Percentiles rank a stretch among this genome's conserved stretches.
These are phyloP conservation scores for Acidiella bohemica DNA, from an alignment of 495 filamentous ascomycete species.

Conservation along the genomic window DNA sequence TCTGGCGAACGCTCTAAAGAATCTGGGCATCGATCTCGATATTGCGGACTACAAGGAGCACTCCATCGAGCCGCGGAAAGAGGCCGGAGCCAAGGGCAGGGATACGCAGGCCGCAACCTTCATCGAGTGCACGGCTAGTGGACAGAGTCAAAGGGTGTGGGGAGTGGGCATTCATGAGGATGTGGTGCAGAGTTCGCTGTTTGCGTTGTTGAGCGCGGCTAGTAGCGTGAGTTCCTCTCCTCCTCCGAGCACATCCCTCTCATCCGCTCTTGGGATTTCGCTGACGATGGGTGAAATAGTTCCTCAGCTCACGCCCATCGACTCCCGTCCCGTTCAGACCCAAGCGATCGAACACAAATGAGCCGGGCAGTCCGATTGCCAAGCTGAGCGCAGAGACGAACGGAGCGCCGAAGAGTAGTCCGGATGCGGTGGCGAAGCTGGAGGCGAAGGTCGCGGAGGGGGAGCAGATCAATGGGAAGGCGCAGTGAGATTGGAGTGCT, in stretches of 20 bases:
- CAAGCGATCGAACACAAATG: conserved; percentile 25
- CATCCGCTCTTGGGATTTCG: background rate
- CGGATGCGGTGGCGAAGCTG: no score
- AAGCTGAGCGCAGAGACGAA: conserved; percentile 5
- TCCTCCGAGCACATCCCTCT: no score
- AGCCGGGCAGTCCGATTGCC: conserved; percentile 10
- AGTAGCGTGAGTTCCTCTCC: conserved; percentile 61
- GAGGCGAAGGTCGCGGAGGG: no score
- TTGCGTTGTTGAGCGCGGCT: conserved; percentile 77
- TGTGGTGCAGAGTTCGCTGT: conserved; percentile 81
- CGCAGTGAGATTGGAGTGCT: no score
- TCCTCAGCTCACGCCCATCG: conserved; percentile 40
- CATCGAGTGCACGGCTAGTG: conserved; percentile 61
- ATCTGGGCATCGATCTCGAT: conserved; percentile 79
- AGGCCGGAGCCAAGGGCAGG: conserved; percentile 34
- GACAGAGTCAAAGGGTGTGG: conserved; percentile 61
- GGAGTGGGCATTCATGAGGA: conserved; percentile 93
- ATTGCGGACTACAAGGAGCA: conserved; percentile 95
- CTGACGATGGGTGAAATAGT: conserved; percentile 31
- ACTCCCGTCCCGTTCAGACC: conserved; percentile 42
- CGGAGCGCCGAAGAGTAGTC: conserved; percentile 8
- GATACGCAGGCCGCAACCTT: conserved; percentile 86
- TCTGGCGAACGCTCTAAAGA: conserved; percentile 65
- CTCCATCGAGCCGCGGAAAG: conserved; percentile 47
- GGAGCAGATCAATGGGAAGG: no score